A percentile compares a stretch with the other conserved stretches of the same genome.
Evolutionary conservation across 2,329 filamentous ascomycete species (phyloP).

Genomic region (Hypomyces perniciosus): DNA sequence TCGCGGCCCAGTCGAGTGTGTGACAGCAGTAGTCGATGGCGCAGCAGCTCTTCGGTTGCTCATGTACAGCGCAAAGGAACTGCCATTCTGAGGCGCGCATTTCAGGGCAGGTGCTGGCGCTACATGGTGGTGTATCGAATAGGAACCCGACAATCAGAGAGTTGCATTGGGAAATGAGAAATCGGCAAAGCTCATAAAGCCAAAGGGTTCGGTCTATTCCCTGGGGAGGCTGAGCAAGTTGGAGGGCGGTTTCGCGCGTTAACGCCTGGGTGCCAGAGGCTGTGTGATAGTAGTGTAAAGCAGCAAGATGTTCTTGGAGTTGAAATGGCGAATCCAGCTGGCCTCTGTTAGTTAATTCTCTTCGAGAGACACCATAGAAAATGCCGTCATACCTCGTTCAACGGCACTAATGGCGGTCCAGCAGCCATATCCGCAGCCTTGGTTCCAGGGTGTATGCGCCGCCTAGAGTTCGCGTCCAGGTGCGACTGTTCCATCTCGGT

Average conservation of each 20-base stretch:
- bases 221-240: constrained; percentile 72
- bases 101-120: constrained; percentile 82
- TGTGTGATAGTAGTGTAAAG: constrained; percentile 79
- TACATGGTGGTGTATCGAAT: constrained; percentile 84
- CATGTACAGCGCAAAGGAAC: constrained; percentile 95
- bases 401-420: constrained; percentile 79
- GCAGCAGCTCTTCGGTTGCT: constrained; percentile 93
- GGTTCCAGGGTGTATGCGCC: constrained; percentile 87
- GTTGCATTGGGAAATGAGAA: constrained; percentile 92
- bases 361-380: not conserved
- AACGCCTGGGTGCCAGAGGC: constrained; percentile 63
- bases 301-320: constrained; percentile 92
- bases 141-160: constrained; percentile 88
- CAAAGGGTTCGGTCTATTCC: constrained; percentile 83
- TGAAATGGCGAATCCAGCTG: constrained; percentile 97
- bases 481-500: constrained; percentile 58
- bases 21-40: constrained; percentile 99
- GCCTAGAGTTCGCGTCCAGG: constrained; percentile 67
- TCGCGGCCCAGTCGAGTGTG: constrained; percentile 95
- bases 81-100: constrained; percentile 99
- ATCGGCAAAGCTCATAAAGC: constrained; percentile 96
- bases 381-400: constrained; percentile 60
- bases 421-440: constrained; percentile 89
- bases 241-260: constrained; percentile 65
- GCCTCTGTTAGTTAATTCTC: constrained; percentile 1